phyloP scores from a whole-genome alignment of 2,329 filamentous ascomycete species.

The Penicillium sp. region DNA sequence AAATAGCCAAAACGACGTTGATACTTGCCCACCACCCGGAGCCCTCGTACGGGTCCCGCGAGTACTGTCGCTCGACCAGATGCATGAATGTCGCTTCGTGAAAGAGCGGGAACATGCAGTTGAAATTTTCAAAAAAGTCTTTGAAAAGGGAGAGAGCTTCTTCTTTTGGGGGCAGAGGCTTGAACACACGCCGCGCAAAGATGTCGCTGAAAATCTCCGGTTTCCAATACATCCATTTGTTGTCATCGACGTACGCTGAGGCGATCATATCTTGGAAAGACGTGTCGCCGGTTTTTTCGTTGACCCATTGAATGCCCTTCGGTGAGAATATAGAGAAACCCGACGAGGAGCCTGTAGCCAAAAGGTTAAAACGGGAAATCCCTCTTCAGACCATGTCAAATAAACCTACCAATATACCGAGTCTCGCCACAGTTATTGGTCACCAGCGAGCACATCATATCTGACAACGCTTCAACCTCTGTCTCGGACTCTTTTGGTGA shows the following conservation, averaged over 20 bases:
- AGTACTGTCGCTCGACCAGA: constrained; percentile 91
- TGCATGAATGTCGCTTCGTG: constrained; percentile 99
- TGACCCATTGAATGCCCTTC: constrained; percentile 98
- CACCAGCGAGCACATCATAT: constrained; percentile 98
- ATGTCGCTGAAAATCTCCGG: constrained; percentile 95
- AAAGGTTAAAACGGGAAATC: not conserved
- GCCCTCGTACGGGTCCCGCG: constrained; percentile 85
- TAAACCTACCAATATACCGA: constrained; percentile 78
- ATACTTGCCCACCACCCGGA: constrained; percentile 98
- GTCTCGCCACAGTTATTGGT: constrained; percentile 95
- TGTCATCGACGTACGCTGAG: constrained; percentile 85
- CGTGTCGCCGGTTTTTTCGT: constrained; percentile 92
- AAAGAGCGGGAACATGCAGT: constrained; percentile 97
- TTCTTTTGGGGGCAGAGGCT: constrained; percentile 77
- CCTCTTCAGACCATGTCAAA: not conserved
- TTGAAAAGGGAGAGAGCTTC: constrained; percentile 85
- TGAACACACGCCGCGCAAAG: constrained; percentile 82
- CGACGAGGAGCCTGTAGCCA: constrained; percentile 77
- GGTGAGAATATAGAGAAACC: constrained; percentile 99
- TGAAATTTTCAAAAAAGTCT: constrained; percentile 98
- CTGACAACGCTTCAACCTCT: constrained; percentile 84
- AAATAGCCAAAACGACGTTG: constrained; percentile 91
- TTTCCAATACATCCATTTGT: constrained; percentile 97
- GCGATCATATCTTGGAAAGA: constrained; percentile 96
- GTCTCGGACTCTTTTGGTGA: constrained; percentile 58